Evolutionary conservation across 73 alveolate species (phyloP).

Genomic region (Symbiodinium pilosum): DNA sequence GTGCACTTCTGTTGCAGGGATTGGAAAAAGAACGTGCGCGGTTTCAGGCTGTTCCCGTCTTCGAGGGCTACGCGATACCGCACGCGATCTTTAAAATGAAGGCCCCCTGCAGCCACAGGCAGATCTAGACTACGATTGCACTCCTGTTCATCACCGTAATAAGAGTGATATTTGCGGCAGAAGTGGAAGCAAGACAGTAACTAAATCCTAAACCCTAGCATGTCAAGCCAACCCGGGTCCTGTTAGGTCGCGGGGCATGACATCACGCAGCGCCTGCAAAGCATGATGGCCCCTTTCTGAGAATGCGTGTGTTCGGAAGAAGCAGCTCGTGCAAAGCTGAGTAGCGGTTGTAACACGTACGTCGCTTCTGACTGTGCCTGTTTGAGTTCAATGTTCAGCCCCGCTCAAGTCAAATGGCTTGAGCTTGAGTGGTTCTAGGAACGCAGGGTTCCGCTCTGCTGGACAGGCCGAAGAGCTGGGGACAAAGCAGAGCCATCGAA

Average conservation of each 20-base stretch:
- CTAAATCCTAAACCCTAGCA: no score
- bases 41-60: conserved; percentile 96
- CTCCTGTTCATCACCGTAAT: no score
- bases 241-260: conserved; percentile 88
- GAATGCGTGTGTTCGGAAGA: no score
- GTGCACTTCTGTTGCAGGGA: not conserved
- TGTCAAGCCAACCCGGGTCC: no score
- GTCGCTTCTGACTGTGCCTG: no score
- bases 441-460: not conserved
- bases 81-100: conserved; percentile 96
- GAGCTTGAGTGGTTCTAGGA: not conserved
- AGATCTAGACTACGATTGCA: no score
- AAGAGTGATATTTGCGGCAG: no score
- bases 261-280: conserved; percentile 46
- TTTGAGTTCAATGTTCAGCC: no score
- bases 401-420: not conserved
- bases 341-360: no score
- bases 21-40: not conserved
- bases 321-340: no score
- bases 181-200: no score
- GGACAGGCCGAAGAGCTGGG: conserved; percentile 88
- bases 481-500: conserved; percentile 48
- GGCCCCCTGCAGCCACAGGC: no score
- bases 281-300: conserved; percentile 70
- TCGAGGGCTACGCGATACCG: conserved; percentile 97